phyloP scores from a whole-genome alignment of 106 monocot genomes.

The Platanthera zijinensis region DNA sequence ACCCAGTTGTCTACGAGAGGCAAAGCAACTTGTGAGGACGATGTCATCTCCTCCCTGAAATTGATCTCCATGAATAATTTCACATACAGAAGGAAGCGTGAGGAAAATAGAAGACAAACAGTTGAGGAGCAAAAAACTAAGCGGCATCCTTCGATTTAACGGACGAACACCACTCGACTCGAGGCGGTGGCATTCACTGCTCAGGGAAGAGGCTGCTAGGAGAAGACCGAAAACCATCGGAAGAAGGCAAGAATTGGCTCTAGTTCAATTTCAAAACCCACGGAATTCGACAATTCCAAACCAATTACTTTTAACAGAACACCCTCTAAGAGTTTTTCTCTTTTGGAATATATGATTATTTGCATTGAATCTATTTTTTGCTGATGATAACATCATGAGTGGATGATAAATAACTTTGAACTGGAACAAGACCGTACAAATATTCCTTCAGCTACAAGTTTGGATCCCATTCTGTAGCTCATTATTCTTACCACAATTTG shows the following conservation, averaged over 20 bases:
- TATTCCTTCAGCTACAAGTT: neutral
- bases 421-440: neutral
- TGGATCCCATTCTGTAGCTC: neutral
- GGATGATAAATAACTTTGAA: neutral
- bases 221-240: no score
- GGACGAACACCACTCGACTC: no score
- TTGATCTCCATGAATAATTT: neutral
- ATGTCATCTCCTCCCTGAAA: slow-evolving; percentile 36
- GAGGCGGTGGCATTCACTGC: no score
- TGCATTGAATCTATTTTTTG: neutral
- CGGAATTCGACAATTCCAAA: no score
- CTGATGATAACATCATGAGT: neutral
- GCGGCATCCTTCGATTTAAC: neutral
- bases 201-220: no score
- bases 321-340: neutral
- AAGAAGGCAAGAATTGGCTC: no score
- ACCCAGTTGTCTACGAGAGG: slow-evolving; percentile 36
- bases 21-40: slow-evolving; percentile 9
- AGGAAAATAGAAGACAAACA: neutral
- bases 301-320: neutral
- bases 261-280: no score
- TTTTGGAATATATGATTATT: slow-evolving; percentile 4
- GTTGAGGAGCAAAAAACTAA: neutral
- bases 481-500: neutral
- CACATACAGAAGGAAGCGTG: neutral